Evolutionary conservation across 768 basidiomycete species (phyloP).

Genomic region (Suillus alpinus): DNA sequence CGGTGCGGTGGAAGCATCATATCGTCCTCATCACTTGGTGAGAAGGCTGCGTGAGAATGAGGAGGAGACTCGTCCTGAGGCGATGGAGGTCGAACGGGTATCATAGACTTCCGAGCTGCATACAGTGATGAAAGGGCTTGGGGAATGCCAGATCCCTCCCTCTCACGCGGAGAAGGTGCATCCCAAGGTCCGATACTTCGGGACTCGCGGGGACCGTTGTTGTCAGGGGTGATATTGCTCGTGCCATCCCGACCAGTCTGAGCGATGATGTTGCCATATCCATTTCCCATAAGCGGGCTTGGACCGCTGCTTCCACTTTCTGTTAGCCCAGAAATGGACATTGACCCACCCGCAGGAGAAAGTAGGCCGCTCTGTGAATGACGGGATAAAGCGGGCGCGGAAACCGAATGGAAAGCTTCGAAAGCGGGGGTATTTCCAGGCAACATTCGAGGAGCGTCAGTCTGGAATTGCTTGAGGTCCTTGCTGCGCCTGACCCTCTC

Average conservation of each 20-base stretch:
- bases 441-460: slow-evolving; percentile 36
- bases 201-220: slow-evolving; percentile 15
- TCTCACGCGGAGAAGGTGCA: slow-evolving; percentile 31
- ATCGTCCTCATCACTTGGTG: slow-evolving; percentile 27
- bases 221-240: not conserved
- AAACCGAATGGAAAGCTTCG: slow-evolving; percentile 77
- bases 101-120: slow-evolving; percentile 21
- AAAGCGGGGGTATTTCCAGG: slow-evolving; percentile 50
- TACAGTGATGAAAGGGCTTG: slow-evolving; percentile 26
- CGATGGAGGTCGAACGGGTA: slow-evolving; percentile 24
- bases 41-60: slow-evolving; percentile 20
- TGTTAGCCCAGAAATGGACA: slow-evolving; percentile 10
- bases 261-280: slow-evolving; percentile 24
- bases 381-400: slow-evolving; percentile 20
- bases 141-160: slow-evolving; percentile 21
- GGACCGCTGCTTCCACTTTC: slow-evolving; percentile 16
- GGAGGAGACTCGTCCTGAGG: slow-evolving; percentile 27
- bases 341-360: slow-evolving; percentile 13
- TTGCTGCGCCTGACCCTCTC: slow-evolving; percentile 55
- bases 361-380: slow-evolving; percentile 23
- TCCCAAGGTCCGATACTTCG: slow-evolving; percentile 30
- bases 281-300: slow-evolving; percentile 21
- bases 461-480: slow-evolving; percentile 41
- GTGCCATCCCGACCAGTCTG: slow-evolving; percentile 27
- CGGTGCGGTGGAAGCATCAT: slow-evolving; percentile 33